phyloP scores from a whole-genome alignment of 768 basidiomycete species.

The Clitopilus passeckerianus region DNA sequence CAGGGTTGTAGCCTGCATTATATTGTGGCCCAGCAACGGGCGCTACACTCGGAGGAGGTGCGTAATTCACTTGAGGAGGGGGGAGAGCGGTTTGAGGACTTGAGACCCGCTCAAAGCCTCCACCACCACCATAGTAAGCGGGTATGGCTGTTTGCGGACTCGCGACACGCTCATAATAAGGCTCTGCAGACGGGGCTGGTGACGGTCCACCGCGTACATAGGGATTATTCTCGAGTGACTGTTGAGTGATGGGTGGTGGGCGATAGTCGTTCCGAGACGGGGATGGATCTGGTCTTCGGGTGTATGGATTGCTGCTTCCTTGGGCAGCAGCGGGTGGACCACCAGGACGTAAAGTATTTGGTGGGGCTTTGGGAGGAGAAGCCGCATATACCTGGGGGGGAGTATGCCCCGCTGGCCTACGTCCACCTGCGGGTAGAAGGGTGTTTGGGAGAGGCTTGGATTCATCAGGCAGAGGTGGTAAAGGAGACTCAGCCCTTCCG shows the following conservation, averaged over 20 bases:
- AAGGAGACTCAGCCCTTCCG: conserved; percentile 21
- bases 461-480: conserved; percentile 37
- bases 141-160: neutral
- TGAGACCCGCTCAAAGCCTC: neutral
- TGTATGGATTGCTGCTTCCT: neutral
- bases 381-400: neutral
- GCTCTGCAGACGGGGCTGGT: neutral
- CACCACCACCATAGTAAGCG: neutral
- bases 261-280: neutral
- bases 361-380: neutral
- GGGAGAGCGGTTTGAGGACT: neutral
- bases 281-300: neutral
- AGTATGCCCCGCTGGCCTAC: neutral
- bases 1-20: neutral
- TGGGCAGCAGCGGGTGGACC: neutral
- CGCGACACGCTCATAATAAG: neutral
- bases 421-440: conserved; percentile 14
- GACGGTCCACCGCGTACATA: neutral
- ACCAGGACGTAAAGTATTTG: neutral
- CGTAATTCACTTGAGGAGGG: neutral
- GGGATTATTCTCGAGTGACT: neutral
- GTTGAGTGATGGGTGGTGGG: neutral
- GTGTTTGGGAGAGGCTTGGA: conserved; percentile 13
- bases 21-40: neutral
- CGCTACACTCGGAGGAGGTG: conserved; percentile 2